A percentile compares a stretch with the other conserved stretches of the same genome.
Evolutionary conservation across 23 red algal genomes (phyloP).

Genomic region (Gracilaria caudata): DNA sequence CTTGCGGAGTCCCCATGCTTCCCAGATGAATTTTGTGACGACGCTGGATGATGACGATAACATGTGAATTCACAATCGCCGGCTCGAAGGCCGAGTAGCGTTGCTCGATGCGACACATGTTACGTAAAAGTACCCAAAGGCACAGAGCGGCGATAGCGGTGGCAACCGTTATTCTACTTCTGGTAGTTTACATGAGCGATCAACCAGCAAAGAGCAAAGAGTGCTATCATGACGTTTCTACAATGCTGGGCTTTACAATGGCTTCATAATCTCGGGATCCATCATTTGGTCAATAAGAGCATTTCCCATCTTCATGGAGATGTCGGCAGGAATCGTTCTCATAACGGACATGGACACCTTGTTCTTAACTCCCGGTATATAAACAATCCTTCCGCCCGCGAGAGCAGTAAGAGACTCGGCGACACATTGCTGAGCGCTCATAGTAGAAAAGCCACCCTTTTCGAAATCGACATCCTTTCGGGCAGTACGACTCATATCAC

Average conservation of each 20-base stretch:
- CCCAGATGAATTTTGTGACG: no score
- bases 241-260: not conserved
- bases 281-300: not conserved
- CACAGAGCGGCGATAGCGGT: no score
- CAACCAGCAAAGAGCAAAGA: no score
- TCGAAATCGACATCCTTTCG: constrained; percentile 8
- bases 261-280: constrained; percentile 6
- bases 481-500: constrained; percentile 16
- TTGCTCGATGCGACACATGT: no score
- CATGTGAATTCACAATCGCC: no score
- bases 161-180: no score
- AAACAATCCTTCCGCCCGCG: not conserved
- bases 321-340: constrained; percentile 2
- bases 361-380: constrained; percentile 20
- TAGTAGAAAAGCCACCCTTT: not conserved
- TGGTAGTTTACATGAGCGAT: no score
- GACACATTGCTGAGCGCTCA: constrained; percentile 12
- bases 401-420: constrained; percentile 8
- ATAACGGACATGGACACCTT: constrained; percentile 6
- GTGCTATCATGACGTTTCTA: no score
- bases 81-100: no score
- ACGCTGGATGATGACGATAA: no score
- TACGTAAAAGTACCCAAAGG: no score
- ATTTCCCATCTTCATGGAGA: not conserved
- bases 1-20: no score